phyloP scores from a whole-genome alignment of 257 asterid species.

The Penstemon barbatus region DNA sequence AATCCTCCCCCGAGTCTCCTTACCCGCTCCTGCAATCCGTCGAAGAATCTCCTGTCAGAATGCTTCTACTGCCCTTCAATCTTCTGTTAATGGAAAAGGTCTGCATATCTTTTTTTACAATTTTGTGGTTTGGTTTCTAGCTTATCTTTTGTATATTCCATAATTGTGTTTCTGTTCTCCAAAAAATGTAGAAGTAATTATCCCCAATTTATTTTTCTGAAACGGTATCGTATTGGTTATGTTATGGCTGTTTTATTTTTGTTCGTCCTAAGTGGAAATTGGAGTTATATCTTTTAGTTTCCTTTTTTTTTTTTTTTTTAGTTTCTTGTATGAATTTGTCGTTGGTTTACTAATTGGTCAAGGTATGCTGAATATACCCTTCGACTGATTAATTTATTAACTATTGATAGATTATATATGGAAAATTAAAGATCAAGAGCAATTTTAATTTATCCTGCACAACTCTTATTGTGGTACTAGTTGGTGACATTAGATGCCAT shows the following conservation, averaged over 20 bases:
- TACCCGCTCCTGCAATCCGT: slow-evolving; percentile 40
- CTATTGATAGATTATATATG: background rate
- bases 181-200: slow-evolving; percentile 4
- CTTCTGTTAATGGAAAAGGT: slow-evolving; percentile 65
- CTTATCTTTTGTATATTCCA: background rate
- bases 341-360: background rate
- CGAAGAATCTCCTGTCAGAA: slow-evolving; percentile 68
- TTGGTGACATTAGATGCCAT: background rate
- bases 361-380: slow-evolving; percentile 9
- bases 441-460: background rate
- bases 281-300: slow-evolving; percentile 4
- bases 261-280: background rate
- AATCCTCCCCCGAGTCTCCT: slow-evolving; percentile 31
- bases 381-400: background rate
- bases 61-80: slow-evolving; percentile 48
- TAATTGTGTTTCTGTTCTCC: background rate
- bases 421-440: slow-evolving; percentile 5
- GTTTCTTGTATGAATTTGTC: background rate
- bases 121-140: background rate
- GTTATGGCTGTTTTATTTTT: background rate
- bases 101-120: background rate
- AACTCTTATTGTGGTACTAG: background rate
- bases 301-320: background rate
- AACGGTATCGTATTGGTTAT: background rate
- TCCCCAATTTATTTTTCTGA: background rate